A percentile compares a stretch with the other conserved stretches of the same genome.
Conservation (phyloP, 305 asterid species). For the Rubia balearica region DNA sequence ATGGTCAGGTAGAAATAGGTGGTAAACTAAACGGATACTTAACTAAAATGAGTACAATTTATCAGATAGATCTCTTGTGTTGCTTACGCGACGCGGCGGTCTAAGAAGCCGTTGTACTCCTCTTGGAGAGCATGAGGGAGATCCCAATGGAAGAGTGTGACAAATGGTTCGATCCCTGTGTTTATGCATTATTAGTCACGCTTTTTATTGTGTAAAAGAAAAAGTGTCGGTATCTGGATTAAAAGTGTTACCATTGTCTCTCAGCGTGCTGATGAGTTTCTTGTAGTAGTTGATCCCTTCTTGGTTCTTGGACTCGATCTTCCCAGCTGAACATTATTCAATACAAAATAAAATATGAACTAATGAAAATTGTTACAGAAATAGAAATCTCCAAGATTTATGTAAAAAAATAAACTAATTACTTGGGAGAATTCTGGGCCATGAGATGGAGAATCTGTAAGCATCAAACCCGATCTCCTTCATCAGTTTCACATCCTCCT, state of each 20-base stretch:
- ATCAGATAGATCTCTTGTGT: background rate
- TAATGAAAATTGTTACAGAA: background rate
- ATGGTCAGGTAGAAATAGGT: background rate
- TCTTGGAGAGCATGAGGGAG: background rate
- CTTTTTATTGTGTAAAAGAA: background rate
- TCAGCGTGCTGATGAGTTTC: background rate
- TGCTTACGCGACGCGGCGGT: background rate
- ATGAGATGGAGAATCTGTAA: conserved; percentile 14
- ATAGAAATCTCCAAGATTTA: background rate
- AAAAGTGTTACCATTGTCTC: background rate
- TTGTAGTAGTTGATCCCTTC: conserved; percentile 5
- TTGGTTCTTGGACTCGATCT: background rate
- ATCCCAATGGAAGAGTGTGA: conserved; percentile 5
- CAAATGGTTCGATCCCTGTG: background rate
- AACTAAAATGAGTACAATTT: background rate
- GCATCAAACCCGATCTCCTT: conserved; percentile 19
- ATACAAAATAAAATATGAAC: background rate
- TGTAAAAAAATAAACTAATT: background rate
- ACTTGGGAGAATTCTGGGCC: conserved; percentile 13
- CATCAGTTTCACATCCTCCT: conserved; percentile 13
- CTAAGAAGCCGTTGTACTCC: conserved; percentile 8
- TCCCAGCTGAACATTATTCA: conserved; percentile 3
- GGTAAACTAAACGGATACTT: too few species aligned
- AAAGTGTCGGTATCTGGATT: background rate
- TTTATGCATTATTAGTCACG: background rate